Conservation (phyloP, 140 eudicot species). For the Flaveria floridana region DNA sequence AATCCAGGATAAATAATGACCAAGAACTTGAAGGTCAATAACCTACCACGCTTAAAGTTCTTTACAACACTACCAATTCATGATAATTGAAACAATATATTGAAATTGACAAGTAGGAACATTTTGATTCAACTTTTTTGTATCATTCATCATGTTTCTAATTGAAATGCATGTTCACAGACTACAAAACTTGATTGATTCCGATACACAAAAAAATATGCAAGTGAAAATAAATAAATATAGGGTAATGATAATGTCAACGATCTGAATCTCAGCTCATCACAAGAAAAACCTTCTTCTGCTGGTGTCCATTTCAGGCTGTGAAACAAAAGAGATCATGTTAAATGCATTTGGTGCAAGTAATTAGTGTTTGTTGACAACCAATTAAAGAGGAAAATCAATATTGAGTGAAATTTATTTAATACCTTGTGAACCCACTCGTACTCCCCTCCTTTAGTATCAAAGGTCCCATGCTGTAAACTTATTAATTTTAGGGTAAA, state of each 20-base stretch:
- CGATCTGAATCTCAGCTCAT: constrained; percentile 20
- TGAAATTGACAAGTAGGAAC: not conserved
- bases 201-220: not conserved
- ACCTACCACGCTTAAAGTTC: not conserved
- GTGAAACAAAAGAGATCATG: constrained; percentile 13
- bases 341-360: not conserved
- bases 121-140: not conserved
- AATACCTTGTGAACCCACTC: constrained; percentile 96
- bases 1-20: not conserved
- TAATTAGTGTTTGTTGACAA: no score
- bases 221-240: not conserved
- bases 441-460: constrained; percentile 86
- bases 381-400: not conserved
- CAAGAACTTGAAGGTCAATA: not conserved
- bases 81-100: not conserved
- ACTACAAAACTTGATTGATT: constrained; percentile 13
- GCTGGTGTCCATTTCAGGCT: constrained; percentile 99
- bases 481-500: constrained; percentile 67
- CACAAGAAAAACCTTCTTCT: constrained; percentile 92
- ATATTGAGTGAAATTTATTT: not conserved
- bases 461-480: constrained; percentile 94
- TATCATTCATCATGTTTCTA: not conserved
- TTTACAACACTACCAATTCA: not conserved
- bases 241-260: not conserved
- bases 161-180: not conserved